Conservation (phyloP, 257 asterid genomes). For the Ehretia macrophylla region DNA sequence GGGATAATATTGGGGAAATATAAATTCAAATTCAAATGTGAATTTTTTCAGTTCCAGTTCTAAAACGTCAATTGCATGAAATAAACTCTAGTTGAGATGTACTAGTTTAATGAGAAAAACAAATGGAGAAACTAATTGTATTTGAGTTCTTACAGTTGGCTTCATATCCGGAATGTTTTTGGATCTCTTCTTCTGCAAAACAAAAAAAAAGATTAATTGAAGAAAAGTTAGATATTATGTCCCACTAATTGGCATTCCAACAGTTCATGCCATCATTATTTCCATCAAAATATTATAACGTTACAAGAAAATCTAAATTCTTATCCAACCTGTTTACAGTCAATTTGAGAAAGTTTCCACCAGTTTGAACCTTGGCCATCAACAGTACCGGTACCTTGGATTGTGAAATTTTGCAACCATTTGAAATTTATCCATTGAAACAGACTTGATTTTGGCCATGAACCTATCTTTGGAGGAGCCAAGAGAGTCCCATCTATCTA, state of each 20-base stretch:
- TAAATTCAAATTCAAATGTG: too few relatives aligned
- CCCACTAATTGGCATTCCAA: background rate
- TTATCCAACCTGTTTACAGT: constrained; percentile 40
- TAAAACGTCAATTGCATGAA: too few relatives aligned
- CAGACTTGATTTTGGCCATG: constrained; percentile 63
- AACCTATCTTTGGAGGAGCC: constrained; percentile 57
- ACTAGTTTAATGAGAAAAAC: too few relatives aligned
- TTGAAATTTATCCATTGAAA: constrained; percentile 79
- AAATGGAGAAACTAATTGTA: too few relatives aligned
- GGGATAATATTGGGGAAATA: too few relatives aligned
- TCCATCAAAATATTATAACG: too few relatives aligned
- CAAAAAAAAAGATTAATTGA: background rate
- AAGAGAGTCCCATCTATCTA: constrained; percentile 67
- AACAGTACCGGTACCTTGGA: constrained; percentile 66
- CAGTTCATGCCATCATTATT: too few relatives aligned
- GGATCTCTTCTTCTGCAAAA: constrained; percentile 41
- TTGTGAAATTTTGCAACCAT: constrained; percentile 63
- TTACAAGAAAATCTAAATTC: too few relatives aligned
- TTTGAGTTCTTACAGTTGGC: constrained; percentile 62
- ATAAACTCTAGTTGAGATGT: too few relatives aligned
- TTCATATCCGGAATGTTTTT: constrained; percentile 33
- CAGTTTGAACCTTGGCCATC: constrained; percentile 86
- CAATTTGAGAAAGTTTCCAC: constrained; percentile 51
- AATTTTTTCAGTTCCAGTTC: too few relatives aligned
- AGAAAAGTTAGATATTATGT: background rate